phyloP scores from a whole-genome alignment of 2,329 filamentous ascomycete species.

The Exophiala sp. region DNA sequence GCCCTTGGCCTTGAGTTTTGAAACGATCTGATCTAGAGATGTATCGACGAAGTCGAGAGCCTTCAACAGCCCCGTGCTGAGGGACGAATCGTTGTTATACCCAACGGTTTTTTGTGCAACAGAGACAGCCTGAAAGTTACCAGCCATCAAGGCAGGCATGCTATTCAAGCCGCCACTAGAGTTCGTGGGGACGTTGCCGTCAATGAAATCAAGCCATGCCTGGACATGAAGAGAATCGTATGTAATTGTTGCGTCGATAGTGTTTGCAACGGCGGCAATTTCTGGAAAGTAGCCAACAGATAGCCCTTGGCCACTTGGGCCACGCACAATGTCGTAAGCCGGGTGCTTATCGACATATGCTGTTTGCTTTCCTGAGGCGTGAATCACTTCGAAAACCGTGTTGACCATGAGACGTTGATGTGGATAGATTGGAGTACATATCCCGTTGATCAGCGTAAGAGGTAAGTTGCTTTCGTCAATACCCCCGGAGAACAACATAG shows the following conservation, averaged over 20 bases:
- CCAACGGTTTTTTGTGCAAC: conserved; percentile 32
- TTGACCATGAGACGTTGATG: neutral
- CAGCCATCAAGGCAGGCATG: conserved; percentile 29
- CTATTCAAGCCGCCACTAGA: conserved; percentile 17
- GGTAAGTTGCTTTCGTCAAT: conserved; percentile 29
- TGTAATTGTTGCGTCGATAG: conserved; percentile 28
- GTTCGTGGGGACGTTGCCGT: conserved; percentile 23
- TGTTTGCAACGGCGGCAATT: conserved; percentile 24
- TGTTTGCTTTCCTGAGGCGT: conserved; percentile 26
- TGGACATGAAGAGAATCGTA: conserved; percentile 32
- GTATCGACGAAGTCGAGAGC: conserved; percentile 24
- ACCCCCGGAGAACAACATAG: conserved; percentile 28
- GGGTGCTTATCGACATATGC: conserved; percentile 35
- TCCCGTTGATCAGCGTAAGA: conserved; percentile 2
- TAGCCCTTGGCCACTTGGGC: conserved; percentile 31
- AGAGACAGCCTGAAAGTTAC: conserved; percentile 32
- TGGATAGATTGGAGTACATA: neutral
- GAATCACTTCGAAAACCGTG: conserved; percentile 29
- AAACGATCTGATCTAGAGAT: neutral
- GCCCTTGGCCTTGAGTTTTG: neutral
- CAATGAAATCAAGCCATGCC: conserved; percentile 30
- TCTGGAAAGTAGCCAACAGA: conserved; percentile 34
- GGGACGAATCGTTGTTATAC: conserved; percentile 25
- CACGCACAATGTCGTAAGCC: conserved; percentile 32
- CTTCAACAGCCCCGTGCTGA: conserved; percentile 26